phyloP scores from a whole-genome alignment of 2,329 filamentous ascomycete genomes.

The Fusarium austroafricanum region DNA sequence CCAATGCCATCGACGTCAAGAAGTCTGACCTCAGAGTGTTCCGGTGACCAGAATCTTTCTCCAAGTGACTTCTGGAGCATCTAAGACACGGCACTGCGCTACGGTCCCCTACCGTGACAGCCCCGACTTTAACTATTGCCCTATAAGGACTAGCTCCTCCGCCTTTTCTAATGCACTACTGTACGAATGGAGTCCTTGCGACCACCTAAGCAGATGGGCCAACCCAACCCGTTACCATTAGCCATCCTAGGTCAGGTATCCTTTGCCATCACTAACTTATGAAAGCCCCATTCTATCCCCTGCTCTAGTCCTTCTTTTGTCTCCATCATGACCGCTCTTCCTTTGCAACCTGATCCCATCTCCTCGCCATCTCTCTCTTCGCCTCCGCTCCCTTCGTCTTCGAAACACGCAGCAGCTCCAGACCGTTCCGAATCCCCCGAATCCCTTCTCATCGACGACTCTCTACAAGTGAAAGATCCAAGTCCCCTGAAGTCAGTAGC shows the following conservation, averaged over 20 bases:
- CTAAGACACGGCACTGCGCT: constrained; percentile 28
- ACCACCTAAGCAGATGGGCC: constrained; percentile 27
- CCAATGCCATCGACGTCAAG: background rate
- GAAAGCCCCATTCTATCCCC: constrained; percentile 39
- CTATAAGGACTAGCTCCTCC: constrained; percentile 33
- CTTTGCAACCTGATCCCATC: constrained; percentile 32
- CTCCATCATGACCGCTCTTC: constrained; percentile 42
- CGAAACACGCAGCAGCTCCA: constrained; percentile 15
- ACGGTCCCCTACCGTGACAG: constrained; percentile 30
- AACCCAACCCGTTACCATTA: constrained; percentile 27
- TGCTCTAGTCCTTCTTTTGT: constrained; percentile 37
- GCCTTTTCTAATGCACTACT: constrained; percentile 38
- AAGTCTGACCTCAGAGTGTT: constrained; percentile 22
- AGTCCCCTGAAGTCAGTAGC: constrained; percentile 10
- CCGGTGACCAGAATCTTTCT: constrained; percentile 21
- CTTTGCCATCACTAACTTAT: constrained; percentile 38
- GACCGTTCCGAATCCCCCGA: constrained; percentile 21
- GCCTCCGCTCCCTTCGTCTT: constrained; percentile 22
- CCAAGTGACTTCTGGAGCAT: constrained; percentile 9
- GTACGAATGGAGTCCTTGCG: constrained; percentile 35
- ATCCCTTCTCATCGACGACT: constrained; percentile 19
- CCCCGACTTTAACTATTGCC: constrained; percentile 28
- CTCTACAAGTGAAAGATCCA: constrained; percentile 15
- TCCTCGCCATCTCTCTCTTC: constrained; percentile 25
- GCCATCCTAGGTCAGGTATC: constrained; percentile 2